Base-by-base conservation (phyloP, 139 green algal genomes). In the Ettlia oleoabundans region DNA sequence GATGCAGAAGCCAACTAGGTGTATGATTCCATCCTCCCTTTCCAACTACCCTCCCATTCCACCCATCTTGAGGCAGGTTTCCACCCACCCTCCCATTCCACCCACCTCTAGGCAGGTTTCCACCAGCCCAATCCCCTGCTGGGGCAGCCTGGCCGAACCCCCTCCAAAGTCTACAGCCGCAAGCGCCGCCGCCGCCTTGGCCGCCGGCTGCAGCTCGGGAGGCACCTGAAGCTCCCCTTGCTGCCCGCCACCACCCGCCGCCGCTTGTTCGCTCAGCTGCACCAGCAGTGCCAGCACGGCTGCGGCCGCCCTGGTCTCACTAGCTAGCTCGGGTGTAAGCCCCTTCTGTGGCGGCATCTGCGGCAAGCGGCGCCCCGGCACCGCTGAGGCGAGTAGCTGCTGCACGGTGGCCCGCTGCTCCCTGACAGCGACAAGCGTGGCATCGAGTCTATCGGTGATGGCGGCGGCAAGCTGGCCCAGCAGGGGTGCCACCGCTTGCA, bases 111-210 rank as follows among this genome's bases (percentile, higher is more conserved):
- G 21, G 67, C 52, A 70, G 0, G 53, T 66, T 32, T 94, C 90
- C 72, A 92, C 91, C 74, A 93, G 86, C 4, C 77, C 72, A 32
- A 86, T 37, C 19, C 42, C 55, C 13, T 83, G 26, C 0, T 38
- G 26, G 1, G 81, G 81, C 71, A 86, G 64, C 53, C 70, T 71
- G 51, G 76, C 37, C 47, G 76, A 53, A 21, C 71, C 71, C 9
- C 67, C 53, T 10, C 81, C 81, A 68, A 72, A 87, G 19, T 84
- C 52, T 7, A 43, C 37, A 8, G 41, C 71, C 19, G 80, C 82
- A 68, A 86, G 32, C 3, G 82, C 71, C 19, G 78, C 76, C 24
- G 68, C 76, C 28, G 55, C 73, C 43, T 72, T 70, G 7, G 78
- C 52, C 55, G 88, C 58, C 37, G 78, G 82, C 55, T 85, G 33